Evolutionary conservation across 805 yeast species (phyloP).

Genomic region (Myxozyma vanderwaltii): DNA sequence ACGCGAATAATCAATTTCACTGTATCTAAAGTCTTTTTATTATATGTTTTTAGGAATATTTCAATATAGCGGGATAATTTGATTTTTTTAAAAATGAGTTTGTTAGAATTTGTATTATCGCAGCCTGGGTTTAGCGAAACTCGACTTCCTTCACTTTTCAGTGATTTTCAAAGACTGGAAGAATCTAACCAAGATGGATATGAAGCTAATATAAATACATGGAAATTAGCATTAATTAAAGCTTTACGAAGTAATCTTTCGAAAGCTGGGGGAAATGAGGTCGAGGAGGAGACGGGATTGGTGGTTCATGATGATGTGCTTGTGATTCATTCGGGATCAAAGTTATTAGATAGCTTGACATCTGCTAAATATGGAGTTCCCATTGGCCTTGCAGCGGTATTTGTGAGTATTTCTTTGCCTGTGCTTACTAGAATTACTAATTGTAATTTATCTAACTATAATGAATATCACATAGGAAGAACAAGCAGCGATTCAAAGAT

Average conservation of each 20-base stretch:
- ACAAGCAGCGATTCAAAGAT: conserved; percentile 1
- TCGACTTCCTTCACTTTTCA: conserved; percentile 52
- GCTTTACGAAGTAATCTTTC: conserved; percentile 31
- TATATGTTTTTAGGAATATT: too few species aligned
- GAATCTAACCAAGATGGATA: conserved; percentile 53
- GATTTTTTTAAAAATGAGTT: conserved; percentile 9
- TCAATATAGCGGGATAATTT: too few species aligned
- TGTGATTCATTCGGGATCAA: conserved; percentile 20
- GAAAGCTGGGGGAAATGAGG: neutral
- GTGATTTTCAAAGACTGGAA: conserved; percentile 50
- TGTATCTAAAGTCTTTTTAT: too few species aligned
- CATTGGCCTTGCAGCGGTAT: conserved; percentile 17
- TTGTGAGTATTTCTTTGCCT: conserved; percentile 11
- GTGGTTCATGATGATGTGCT: conserved; percentile 4
- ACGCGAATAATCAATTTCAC: too few species aligned
- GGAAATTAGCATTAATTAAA: conserved; percentile 47
- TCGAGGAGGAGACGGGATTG: neutral
- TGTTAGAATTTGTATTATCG: conserved; percentile 11
- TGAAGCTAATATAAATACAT: conserved; percentile 52
- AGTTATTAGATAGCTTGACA: conserved; percentile 7
- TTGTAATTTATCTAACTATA: too few species aligned
- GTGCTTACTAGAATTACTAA: too few species aligned
- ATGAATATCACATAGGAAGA: conserved; percentile 13
- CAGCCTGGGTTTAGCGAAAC: conserved; percentile 45
- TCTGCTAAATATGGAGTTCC: conserved; percentile 21